Conservation (phyloP, 108 stramenopile species). For the Stephanodiscus minutulus region DNA sequence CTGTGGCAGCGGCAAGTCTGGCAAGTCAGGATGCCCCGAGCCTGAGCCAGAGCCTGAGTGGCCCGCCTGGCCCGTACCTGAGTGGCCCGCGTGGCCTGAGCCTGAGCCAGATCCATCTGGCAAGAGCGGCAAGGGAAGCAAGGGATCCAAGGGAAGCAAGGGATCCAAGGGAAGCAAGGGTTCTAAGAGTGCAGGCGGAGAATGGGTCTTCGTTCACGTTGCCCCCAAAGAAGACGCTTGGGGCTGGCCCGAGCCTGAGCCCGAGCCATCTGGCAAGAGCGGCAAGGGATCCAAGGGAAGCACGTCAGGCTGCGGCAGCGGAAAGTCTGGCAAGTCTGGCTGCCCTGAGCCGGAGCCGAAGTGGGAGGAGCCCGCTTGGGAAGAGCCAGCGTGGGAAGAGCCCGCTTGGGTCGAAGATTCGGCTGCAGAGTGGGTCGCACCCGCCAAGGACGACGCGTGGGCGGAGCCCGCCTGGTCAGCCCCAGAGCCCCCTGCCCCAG, state of each 20-base stretch:
- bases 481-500: background rate
- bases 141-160: too few relatives aligned
- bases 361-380: background rate
- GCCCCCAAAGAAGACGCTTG: too few relatives aligned
- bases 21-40: background rate
- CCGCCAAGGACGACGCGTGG: background rate
- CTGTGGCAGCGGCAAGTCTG: too few relatives aligned
- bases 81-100: background rate
- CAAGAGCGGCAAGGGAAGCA: too few relatives aligned
- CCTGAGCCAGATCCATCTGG: background rate
- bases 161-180: too few relatives aligned
- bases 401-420: background rate
- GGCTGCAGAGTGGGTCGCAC: background rate
- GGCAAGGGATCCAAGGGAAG: too few relatives aligned
- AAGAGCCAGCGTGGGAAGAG: background rate
- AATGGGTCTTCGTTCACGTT: background rate
- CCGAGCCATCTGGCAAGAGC: too few relatives aligned
- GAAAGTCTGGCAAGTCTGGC: too few relatives aligned
- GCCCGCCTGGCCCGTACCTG: background rate
- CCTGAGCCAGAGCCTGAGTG: constrained; percentile 5
- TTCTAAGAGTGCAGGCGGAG: background rate
- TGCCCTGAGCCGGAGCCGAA: too few relatives aligned
- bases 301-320: too few relatives aligned
- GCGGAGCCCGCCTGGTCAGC: background rate
- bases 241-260: too few relatives aligned